Conservation (phyloP, 192 early-diverging fungal species). For the Dimargaris xerosporica region DNA sequence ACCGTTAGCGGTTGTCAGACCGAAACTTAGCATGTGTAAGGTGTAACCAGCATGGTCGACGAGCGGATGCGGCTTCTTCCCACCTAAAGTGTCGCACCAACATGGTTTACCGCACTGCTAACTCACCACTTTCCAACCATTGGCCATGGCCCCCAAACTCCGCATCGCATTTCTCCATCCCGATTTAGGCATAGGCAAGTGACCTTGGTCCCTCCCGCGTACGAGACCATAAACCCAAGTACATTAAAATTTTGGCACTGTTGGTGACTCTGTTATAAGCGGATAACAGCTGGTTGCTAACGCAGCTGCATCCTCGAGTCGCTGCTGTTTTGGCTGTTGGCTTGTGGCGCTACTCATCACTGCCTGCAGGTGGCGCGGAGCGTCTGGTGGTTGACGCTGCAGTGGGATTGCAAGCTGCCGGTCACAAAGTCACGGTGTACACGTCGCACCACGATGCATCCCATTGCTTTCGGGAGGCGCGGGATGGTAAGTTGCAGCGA, state of each 20-base stretch:
- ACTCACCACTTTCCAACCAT: not conserved
- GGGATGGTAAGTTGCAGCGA: conserved; percentile 38
- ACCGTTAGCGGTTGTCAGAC: not conserved
- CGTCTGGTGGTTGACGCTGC: conserved; percentile 88
- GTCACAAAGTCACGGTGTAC: conserved; percentile 67
- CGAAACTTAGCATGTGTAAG: not conserved
- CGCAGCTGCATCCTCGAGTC: too few species aligned
- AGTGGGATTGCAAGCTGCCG: conserved; percentile 54
- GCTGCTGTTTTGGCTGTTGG: too few species aligned
- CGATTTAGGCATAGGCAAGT: conserved; percentile 77
- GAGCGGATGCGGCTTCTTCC: not conserved
- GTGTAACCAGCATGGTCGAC: not conserved
- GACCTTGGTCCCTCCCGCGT: too few species aligned
- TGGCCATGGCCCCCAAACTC: conserved; percentile 15
- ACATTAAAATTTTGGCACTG: too few species aligned
- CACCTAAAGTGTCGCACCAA: not conserved
- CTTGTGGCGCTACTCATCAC: too few species aligned
- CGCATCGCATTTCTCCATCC: conserved; percentile 80
- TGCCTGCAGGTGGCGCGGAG: conserved; percentile 67
- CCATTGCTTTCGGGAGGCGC: conserved; percentile 87
- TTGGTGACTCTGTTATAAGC: too few species aligned
- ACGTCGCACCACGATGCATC: conserved; percentile 78
- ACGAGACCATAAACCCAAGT: too few species aligned
- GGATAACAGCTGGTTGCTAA: too few species aligned
- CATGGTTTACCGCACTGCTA: not conserved